Evolutionary conservation across 2,329 filamentous ascomycete genomes (phyloP), one percentile per base, ranked within the genome.

Genomic region (Emergomyces orientalis): DNA sequence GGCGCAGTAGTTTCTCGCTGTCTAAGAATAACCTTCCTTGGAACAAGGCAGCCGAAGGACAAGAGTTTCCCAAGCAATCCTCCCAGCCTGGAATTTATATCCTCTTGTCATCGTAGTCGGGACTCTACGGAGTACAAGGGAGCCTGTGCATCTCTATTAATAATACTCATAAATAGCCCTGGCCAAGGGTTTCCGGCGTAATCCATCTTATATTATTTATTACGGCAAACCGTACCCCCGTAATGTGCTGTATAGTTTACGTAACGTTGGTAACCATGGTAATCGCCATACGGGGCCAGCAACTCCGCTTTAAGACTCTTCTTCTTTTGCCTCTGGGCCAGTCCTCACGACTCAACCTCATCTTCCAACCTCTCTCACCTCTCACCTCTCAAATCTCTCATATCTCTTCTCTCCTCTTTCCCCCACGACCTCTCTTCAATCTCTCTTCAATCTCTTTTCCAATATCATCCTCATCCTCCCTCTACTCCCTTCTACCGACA

Each of bases 341-440:
- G 13, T 22, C 11, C 27, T 52, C 27, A 17, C 25, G 27, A 52
- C 25, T 32, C 51, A 54, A 52, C 51, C 25, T 32, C 49, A 30
- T 56, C 52, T 37, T 55, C 32, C 52, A 34, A 34, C 32, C 32
- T 55, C 19, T 3, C 34, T 17, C 30, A 3, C 22, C 37, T 34
- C 37, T 45, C 3, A 57, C n/a, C n/a, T n/a, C n/a, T n/a, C n/a
- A n/a, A n/a, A n/a, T n/a, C n/a, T n/a, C n/a, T n/a, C n/a, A n/a
- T n/a, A n/a, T n/a, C n/a, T n/a, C n/a, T n/a, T 47, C 49, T 47
- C 59, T 51, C 30, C 32, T 55, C 49, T 55, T 61, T 34, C 62
- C 57, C 63, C 63, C 66, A 62, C 59, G 43, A 57, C 54, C 62
- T 56, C 56, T 58, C 47, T 45, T 54, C 55, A 63, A 49, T 59